These are phyloP conservation scores for Epichloe uncinata DNA, from an alignment of 2,329 filamentous ascomycete species.

Conservation along the genomic window DNA sequence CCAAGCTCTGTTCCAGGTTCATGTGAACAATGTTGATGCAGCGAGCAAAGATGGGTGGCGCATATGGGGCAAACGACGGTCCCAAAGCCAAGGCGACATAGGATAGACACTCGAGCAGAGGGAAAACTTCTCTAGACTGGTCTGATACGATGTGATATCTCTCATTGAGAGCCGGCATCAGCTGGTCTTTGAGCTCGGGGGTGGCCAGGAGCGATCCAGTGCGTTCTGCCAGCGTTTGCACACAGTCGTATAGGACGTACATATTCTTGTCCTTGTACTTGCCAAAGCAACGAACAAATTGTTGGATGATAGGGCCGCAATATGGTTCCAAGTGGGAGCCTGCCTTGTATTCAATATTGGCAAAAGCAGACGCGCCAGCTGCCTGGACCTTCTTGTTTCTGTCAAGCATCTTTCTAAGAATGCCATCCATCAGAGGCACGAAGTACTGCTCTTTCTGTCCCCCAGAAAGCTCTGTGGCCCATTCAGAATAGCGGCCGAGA, in stretches of 20 bases:
- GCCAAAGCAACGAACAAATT: conserved; percentile 83
- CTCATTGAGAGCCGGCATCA: conserved; percentile 87
- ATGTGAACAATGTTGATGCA: conserved; percentile 86
- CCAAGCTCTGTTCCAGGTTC: conserved; percentile 71
- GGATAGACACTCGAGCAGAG: conserved; percentile 87
- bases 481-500: conserved; percentile 80
- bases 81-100: conserved; percentile 84
- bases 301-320: conserved; percentile 76
- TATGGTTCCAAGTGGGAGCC: conserved; percentile 71
- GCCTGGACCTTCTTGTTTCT: conserved; percentile 97
- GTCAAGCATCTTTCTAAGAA: conserved; percentile 88
- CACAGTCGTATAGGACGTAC: conserved; percentile 96
- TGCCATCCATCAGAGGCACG: conserved; percentile 93
- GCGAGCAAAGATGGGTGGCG: conserved; percentile 71
- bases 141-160: conserved; percentile 81
- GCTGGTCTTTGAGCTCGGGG: conserved; percentile 60
- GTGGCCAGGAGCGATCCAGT: conserved; percentile 72
- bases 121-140: conserved; percentile 85
- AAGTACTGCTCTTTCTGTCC: conserved; percentile 66
- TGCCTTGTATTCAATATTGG: conserved; percentile 88
- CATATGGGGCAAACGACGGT: conserved; percentile 70
- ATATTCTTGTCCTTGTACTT: conserved; percentile 99
- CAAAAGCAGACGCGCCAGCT: conserved; percentile 89
- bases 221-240: conserved; percentile 90
- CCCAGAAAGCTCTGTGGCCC: conserved; percentile 67